phyloP scores from a whole-genome alignment of 768 basidiomycete genomes.

The Agrocybe pediades region DNA sequence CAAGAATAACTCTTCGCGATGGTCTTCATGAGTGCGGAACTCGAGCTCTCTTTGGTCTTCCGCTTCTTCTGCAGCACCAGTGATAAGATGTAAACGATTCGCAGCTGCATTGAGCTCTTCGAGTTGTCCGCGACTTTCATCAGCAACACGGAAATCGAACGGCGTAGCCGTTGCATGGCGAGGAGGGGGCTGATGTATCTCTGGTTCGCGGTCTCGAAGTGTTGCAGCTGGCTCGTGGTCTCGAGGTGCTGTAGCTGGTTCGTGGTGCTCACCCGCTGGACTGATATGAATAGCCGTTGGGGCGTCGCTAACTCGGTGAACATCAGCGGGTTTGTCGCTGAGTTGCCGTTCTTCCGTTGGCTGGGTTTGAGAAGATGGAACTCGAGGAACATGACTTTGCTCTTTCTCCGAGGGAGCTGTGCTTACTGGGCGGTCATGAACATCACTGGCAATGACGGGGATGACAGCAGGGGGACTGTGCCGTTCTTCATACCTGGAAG shows the following conservation, averaged over 20 bases:
- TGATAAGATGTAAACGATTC: conserved; percentile 46
- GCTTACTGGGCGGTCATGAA: conserved; percentile 2
- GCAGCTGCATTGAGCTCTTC: conserved; percentile 62
- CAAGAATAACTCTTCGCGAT: conserved; percentile 37
- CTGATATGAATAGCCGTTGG: background rate
- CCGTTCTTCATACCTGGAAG: conserved; percentile 15
- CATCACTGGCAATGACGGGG: conserved; percentile 1
- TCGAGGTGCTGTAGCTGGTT: background rate
- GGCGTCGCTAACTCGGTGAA: conserved; percentile 5
- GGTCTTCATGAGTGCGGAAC: conserved; percentile 67
- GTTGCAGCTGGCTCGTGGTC: conserved; percentile 1
- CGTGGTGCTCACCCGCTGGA: background rate
- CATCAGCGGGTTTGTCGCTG: background rate
- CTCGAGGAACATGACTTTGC: background rate
- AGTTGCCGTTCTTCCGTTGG: background rate
- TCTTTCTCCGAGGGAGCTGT: background rate
- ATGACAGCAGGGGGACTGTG: conserved; percentile 7
- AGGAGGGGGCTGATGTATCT: conserved; percentile 17
- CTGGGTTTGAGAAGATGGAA: background rate
- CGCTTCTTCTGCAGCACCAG: conserved; percentile 52
- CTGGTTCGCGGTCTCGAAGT: conserved; percentile 4
- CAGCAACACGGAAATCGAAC: conserved; percentile 40
- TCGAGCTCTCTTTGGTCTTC: conserved; percentile 67
- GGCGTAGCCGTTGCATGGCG: conserved; percentile 37
- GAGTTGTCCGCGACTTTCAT: conserved; percentile 52